Percentiles rank a stretch among this genome's conserved stretches.
phyloP scores from a whole-genome alignment of 2,329 filamentous ascomycete species.

The Penicillium olsonii region DNA sequence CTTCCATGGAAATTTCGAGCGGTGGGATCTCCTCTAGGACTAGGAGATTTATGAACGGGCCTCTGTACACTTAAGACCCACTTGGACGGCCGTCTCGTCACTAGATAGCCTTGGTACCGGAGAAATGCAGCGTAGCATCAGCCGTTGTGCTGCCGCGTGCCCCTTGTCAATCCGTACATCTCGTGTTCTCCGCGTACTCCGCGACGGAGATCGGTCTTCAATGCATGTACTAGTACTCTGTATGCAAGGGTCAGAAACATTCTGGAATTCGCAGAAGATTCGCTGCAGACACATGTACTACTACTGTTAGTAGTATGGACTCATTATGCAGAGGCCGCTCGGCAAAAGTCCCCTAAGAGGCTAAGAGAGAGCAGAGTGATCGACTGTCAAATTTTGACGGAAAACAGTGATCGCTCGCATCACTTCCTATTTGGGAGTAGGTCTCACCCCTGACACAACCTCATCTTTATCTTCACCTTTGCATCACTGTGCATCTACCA shows the following conservation, averaged over 20 bases:
- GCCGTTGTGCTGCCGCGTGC: not conserved
- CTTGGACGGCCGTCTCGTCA: slow-evolving; percentile 2
- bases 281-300: not conserved
- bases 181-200: not conserved
- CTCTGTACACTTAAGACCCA: slow-evolving; percentile 6
- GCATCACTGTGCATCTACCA: not conserved
- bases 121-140: not conserved
- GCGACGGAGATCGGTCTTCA: not conserved
- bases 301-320: not conserved
- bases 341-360: not conserved
- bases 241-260: not conserved
- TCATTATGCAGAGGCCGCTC: not conserved
- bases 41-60: slow-evolving; percentile 8
- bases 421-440: not conserved
- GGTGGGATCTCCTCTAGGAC: slow-evolving; percentile 16
- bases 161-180: not conserved
- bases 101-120: not conserved
- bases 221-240: not conserved
- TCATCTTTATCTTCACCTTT: not conserved
- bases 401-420: not conserved
- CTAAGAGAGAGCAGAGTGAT: not conserved
- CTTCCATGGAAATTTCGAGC: slow-evolving; percentile 11
- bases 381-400: not conserved
- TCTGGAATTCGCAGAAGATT: not conserved
- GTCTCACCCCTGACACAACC: not conserved